Evolutionary conservation across 2,329 filamentous ascomycete species (phyloP).

Genomic region (Aspergillus pseudoglaucus): DNA sequence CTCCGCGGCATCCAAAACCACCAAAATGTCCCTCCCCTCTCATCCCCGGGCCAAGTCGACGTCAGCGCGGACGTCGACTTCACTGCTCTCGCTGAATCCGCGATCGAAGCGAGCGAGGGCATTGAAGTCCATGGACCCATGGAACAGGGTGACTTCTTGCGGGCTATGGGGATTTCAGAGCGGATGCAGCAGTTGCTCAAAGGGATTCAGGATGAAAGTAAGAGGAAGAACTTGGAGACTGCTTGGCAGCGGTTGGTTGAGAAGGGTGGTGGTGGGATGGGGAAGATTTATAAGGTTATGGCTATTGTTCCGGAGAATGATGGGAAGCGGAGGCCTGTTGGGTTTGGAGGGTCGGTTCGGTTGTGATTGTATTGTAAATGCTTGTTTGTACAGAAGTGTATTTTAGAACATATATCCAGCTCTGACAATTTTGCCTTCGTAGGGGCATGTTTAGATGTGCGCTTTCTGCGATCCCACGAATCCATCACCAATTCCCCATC

Average conservation of each 20-base stretch:
- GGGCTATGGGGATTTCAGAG: conserved; percentile 74
- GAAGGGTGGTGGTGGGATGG: conserved; percentile 77
- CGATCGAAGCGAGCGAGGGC: conserved; percentile 64
- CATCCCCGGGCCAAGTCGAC: conserved; percentile 74
- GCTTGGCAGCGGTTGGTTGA: conserved; percentile 83
- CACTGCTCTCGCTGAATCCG: conserved; percentile 73
- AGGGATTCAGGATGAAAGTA: conserved; percentile 43
- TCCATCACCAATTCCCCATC: not conserved
- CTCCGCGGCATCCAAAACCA: conserved; percentile 82
- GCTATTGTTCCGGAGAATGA: conserved; percentile 79
- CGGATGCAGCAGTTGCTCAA: conserved; percentile 63
- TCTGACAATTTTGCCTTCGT: not conserved
- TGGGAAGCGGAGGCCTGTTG: conserved; percentile 70
- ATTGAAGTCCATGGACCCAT: conserved; percentile 92
- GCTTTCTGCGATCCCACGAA: not conserved
- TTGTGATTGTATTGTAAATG: not conserved
- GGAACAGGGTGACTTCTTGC: conserved; percentile 73
- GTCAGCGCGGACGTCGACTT: conserved; percentile 94
- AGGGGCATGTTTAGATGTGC: not conserved
- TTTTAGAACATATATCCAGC: not conserved
- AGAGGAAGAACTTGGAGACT: conserved; percentile 57
- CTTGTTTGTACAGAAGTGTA: not conserved
- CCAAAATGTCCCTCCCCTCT: conserved; percentile 69
- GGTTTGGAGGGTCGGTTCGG: conserved; percentile 68
- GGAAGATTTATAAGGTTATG: conserved; percentile 87